These are phyloP conservation scores for Daedalea quercina DNA, from an alignment of 768 basidiomycete species.

Conservation along the genomic window DNA sequence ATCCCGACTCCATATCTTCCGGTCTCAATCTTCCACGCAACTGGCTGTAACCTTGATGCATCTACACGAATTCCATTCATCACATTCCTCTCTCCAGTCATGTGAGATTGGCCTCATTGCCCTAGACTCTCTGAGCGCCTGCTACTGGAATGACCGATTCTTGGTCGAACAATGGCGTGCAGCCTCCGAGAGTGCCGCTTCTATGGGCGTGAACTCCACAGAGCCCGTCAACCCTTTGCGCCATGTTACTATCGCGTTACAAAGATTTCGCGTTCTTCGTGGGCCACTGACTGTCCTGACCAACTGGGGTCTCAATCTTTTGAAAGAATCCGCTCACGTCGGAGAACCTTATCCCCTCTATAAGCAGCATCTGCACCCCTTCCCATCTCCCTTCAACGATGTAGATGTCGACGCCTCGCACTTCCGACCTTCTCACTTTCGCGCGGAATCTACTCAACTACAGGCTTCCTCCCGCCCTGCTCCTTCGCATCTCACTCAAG, in stretches of 20 bases:
- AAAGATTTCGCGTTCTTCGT: constrained; percentile 41
- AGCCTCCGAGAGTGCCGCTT: constrained; percentile 8
- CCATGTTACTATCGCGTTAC: constrained; percentile 42
- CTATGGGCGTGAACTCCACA: constrained; percentile 1
- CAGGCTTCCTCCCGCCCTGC: no score
- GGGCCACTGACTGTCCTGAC: constrained; percentile 48
- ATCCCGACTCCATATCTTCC: constrained; percentile 59
- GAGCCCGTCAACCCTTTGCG: constrained; percentile 30
- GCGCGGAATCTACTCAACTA: constrained; percentile 1
- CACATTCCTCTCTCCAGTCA: constrained; percentile 33
- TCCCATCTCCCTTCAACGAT: constrained; percentile 27
- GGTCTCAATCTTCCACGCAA: constrained; percentile 58
- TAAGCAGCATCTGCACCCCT: constrained; percentile 47
- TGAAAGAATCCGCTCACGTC: constrained; percentile 11
- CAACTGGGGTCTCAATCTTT: constrained; percentile 50
- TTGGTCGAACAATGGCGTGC: constrained; percentile 45
- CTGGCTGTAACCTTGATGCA: constrained; percentile 61
- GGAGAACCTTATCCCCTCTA: constrained; percentile 27
- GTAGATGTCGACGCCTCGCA: constrained; percentile 1
- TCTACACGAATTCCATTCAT: constrained; percentile 47
- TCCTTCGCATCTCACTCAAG: no score
- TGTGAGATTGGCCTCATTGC: constrained; percentile 59
- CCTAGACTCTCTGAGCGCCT: constrained; percentile 71
- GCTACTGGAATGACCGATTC: constrained; percentile 75
- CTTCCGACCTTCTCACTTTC: constrained; percentile 1